A percentile compares a stretch with the other conserved stretches of the same genome.
phyloP scores from a whole-genome alignment of 768 basidiomycete genomes.

The Cystobasidium ongulense region DNA sequence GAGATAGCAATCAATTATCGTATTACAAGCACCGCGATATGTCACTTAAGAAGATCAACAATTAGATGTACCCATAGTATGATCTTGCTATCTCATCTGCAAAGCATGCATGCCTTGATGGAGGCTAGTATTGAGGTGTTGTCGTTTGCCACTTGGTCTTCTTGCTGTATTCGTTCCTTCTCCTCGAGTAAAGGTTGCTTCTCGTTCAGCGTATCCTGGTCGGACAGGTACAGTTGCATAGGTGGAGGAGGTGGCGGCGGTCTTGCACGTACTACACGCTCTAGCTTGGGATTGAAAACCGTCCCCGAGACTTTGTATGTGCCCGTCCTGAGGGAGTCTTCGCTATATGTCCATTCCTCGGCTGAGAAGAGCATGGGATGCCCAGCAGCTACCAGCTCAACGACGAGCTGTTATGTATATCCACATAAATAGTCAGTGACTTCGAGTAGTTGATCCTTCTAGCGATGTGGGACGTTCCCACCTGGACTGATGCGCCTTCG shows the following conservation, averaged over 20 bases:
- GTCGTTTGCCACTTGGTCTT: neutral
- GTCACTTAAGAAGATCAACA: conserved; percentile 1
- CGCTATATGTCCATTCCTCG: conserved; percentile 16
- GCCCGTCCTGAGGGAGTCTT: conserved; percentile 16
- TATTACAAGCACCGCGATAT: conserved; percentile 25
- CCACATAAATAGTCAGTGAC: neutral
- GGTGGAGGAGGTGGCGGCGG: conserved; percentile 20
- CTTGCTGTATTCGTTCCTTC: neutral
- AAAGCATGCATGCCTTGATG: neutral
- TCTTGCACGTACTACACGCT: neutral
- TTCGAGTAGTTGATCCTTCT: neutral
- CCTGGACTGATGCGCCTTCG: conserved; percentile 13
- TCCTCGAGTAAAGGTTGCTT: neutral
- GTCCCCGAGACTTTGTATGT: conserved; percentile 22
- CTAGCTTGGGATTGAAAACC: conserved; percentile 28
- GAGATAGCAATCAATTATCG: conserved; percentile 1
- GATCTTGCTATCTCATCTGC: neutral
- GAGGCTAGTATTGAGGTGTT: neutral
- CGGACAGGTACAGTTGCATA: neutral
- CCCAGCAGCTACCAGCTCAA: conserved; percentile 17
- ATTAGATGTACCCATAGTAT: neutral
- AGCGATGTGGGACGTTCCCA: neutral
- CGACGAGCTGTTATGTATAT: neutral
- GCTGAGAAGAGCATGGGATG: conserved; percentile 21
- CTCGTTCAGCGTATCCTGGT: neutral